Conservation (phyloP, 2,329 filamentous ascomycete species). For the Clonostachys sp. region DNA sequence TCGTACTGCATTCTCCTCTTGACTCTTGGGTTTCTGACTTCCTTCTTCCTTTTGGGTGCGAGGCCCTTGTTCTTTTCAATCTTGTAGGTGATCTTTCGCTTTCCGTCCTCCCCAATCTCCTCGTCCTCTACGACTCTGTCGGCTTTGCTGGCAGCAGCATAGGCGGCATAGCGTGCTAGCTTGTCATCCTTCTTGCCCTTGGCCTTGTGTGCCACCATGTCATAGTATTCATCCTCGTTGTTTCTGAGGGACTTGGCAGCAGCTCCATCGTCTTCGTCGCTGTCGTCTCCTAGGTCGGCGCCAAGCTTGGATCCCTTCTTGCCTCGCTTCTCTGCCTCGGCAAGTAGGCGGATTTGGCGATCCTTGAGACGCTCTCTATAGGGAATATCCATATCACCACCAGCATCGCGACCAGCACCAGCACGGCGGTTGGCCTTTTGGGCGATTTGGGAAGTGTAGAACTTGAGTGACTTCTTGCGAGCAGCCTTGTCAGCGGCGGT, state of each 20-base stretch:
- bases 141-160: slow-evolving; percentile 57
- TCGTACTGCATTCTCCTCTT: slow-evolving; percentile 98
- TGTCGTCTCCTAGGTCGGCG: slow-evolving; percentile 64
- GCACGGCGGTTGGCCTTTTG: slow-evolving; percentile 89
- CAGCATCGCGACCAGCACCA: slow-evolving; percentile 66
- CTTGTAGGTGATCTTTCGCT: slow-evolving; percentile 86
- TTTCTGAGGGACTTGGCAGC: slow-evolving; percentile 45
- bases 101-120: slow-evolving; percentile 74
- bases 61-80: slow-evolving; percentile 99
- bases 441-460: slow-evolving; percentile 96
- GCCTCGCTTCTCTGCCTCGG: slow-evolving; percentile 82
- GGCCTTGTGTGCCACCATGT: slow-evolving; percentile 71
- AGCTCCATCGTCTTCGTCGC: slow-evolving; percentile 62
- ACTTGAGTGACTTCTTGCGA: slow-evolving; percentile 87
- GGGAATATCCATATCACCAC: slow-evolving; percentile 79
- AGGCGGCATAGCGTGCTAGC: slow-evolving; percentile 48
- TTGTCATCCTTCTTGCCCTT: slow-evolving; percentile 72
- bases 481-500: slow-evolving; percentile 82
- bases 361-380: slow-evolving; percentile 86
- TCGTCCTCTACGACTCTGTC: slow-evolving; percentile 62
- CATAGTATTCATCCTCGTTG: slow-evolving; percentile 78
- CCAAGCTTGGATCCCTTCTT: slow-evolving; percentile 58
- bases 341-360: slow-evolving; percentile 78
- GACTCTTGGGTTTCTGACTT: slow-evolving; percentile 87
- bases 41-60: slow-evolving; percentile 86